phyloP scores from a whole-genome alignment of 1,284 basidiomycete species.

The Tremellales sp. region DNA sequence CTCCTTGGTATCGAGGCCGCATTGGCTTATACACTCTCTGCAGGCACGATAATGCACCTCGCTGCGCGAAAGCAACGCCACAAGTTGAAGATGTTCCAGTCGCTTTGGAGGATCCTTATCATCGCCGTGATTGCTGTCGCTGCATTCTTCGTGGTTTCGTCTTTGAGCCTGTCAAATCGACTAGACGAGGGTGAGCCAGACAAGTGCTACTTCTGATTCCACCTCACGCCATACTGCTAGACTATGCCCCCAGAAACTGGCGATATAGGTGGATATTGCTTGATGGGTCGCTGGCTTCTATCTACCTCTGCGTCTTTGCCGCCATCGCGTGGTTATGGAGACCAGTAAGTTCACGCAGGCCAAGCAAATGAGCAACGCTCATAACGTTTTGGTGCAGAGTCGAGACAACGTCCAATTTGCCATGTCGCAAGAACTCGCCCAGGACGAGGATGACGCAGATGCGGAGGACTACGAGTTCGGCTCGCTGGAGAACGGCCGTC shows the following conservation, averaged over 20 bases:
- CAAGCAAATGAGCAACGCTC: background rate
- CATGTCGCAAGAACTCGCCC: conserved; percentile 53
- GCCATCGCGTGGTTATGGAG: conserved; percentile 89
- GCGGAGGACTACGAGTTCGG: conserved; percentile 89
- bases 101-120: conserved; percentile 82
- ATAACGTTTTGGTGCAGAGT: conserved; percentile 48
- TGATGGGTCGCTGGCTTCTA: conserved; percentile 87
- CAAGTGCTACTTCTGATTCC: background rate
- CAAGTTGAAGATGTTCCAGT: conserved; percentile 81
- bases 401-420: conserved; percentile 80
- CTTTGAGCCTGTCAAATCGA: conserved; percentile 84
- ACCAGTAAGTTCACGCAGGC: conserved; percentile 52
- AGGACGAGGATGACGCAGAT: conserved; percentile 85
- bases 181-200: conserved; percentile 69
- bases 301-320: conserved; percentile 76
- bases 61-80: conserved; percentile 77
- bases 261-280: conserved; percentile 89
- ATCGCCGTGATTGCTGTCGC: conserved; percentile 76
- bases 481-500: conserved; percentile 55
- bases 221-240: conserved; percentile 47
- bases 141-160: conserved; percentile 88
- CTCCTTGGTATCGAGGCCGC: too few species aligned
- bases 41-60: conserved; percentile 80
- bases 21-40: too few species aligned
- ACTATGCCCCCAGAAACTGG: conserved; percentile 94